Percentiles rank a stretch among this genome's conserved stretches.
phyloP scores from a whole-genome alignment of 805 yeast species.

The Ogataea corticis region DNA sequence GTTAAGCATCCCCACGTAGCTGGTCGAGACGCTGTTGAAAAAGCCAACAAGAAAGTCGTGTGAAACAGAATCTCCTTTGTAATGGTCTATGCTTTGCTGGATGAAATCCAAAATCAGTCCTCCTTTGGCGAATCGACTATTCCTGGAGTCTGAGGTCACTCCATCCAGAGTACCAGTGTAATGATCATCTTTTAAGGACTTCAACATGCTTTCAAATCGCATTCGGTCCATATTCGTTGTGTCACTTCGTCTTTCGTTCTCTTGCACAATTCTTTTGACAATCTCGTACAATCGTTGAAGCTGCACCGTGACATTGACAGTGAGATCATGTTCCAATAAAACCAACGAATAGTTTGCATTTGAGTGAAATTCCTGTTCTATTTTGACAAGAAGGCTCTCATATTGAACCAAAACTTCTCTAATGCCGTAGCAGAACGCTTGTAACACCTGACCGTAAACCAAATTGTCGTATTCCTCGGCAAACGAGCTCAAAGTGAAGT shows the following conservation, averaged over 20 bases:
- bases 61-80: constrained; percentile 65
- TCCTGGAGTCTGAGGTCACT: constrained; percentile 51
- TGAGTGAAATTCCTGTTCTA: constrained; percentile 55
- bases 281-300: constrained; percentile 61
- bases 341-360: constrained; percentile 58
- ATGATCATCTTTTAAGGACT: constrained; percentile 41
- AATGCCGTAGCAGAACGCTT: constrained; percentile 66
- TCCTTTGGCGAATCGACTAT: constrained; percentile 67
- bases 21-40: constrained; percentile 57
- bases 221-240: constrained; percentile 30
- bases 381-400: constrained; percentile 34
- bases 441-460: constrained; percentile 69
- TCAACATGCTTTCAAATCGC: constrained; percentile 34
- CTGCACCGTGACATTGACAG: constrained; percentile 35
- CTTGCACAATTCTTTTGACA: constrained; percentile 49
- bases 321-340: constrained; percentile 53
- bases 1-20: constrained; percentile 68
- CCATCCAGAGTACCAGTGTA: constrained; percentile 49
- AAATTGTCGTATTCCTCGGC: constrained; percentile 56
- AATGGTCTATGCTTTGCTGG: constrained; percentile 53
- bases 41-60: constrained; percentile 51
- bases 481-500: constrained; percentile 57
- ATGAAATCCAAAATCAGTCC: constrained; percentile 68
- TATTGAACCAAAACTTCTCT: constrained; percentile 42
- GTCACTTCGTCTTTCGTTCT: constrained; percentile 41